Conservation (phyloP, 129 eudicot species). For the Flaveria brownii region DNA sequence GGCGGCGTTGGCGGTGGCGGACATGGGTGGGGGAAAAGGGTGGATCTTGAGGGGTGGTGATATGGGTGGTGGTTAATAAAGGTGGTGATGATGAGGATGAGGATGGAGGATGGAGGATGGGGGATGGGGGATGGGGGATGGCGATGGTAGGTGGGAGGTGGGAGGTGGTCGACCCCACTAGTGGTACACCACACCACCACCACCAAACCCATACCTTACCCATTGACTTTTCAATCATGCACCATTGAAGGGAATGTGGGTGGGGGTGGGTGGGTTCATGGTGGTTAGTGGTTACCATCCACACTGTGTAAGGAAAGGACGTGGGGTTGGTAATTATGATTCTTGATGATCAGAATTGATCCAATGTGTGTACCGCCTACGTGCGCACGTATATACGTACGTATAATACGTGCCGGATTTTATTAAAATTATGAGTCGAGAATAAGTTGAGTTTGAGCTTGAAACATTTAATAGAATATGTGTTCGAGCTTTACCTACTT, state of each 20-base stretch:
- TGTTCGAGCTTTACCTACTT: too few relatives aligned
- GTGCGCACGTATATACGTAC: too few relatives aligned
- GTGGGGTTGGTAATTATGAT: too few relatives aligned
- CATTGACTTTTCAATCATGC: background rate
- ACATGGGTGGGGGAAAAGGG: background rate
- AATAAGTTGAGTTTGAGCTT: too few relatives aligned
- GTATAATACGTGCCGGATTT: too few relatives aligned
- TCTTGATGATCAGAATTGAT: too few relatives aligned
- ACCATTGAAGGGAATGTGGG: background rate
- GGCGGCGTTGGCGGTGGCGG: constrained; percentile 25
- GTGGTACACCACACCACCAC: background rate
- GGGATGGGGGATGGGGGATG: constrained; percentile 22
- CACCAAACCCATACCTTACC: constrained; percentile 1
- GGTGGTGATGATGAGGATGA: constrained; percentile 32
- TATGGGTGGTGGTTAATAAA: background rate
- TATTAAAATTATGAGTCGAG: too few relatives aligned
- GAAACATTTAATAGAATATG: too few relatives aligned
- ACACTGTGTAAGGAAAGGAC: too few relatives aligned
- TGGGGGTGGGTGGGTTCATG: too few relatives aligned
- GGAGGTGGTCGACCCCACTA: background rate
- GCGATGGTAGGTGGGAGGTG: constrained; percentile 24
- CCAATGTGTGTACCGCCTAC: too few relatives aligned
- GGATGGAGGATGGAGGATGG: constrained; percentile 2
- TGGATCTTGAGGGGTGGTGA: background rate
- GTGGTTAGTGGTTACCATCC: too few relatives aligned